Evolutionary conservation across 371 early-diverging fungal genomes (phyloP), one percentile per base, ranked within the genome.

Genomic region (Mortierella sp.): DNA sequence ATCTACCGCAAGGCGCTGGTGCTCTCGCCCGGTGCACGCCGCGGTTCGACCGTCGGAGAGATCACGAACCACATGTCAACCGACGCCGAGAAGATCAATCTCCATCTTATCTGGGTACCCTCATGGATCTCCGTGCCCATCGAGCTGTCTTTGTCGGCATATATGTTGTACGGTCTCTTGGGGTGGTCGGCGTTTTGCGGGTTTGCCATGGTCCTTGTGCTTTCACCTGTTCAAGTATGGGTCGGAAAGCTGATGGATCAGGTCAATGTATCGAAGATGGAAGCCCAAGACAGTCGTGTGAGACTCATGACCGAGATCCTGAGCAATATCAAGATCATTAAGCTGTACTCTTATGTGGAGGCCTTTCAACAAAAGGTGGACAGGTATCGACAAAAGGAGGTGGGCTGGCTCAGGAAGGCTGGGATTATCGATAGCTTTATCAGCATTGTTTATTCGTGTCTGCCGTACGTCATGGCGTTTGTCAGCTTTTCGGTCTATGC

Each of bases 1-100:
- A 89, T 98, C 44, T 98, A 97, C 78, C 86, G 87, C 73, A 98
- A 98, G 79, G 81, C 94, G 0, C 72, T 96, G 61, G 73, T 83
- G 12, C 86, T 98, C 15, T 93, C 93, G n/a, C 94, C 90, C 65
- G 81, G 83, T 3, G 87, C 71, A 3, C 44, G 71, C 5, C 50
- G 60, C 6, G 62, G 61, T 26, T 43, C 63, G 23, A 75, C 75
- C 17, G 51, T 67, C 1, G 95, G 95, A 9, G 91, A 92, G 64
- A 92, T 94, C 52, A 90, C 88, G 6, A 93, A 95, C 70, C 71
- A 93, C 55, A 91, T 93, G 92, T 80, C 88, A 30, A 86, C 91
- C 4, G 94, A 95, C 78, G 90, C 91, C 0, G 81, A 86, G n/a
- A 60, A 79, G 24, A 48, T 56, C 64, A 39, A 12, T 17, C 37